Evolutionary conservation across 2,329 filamentous ascomycete genomes (phyloP).

Genomic region (Monosporascus sp.): DNA sequence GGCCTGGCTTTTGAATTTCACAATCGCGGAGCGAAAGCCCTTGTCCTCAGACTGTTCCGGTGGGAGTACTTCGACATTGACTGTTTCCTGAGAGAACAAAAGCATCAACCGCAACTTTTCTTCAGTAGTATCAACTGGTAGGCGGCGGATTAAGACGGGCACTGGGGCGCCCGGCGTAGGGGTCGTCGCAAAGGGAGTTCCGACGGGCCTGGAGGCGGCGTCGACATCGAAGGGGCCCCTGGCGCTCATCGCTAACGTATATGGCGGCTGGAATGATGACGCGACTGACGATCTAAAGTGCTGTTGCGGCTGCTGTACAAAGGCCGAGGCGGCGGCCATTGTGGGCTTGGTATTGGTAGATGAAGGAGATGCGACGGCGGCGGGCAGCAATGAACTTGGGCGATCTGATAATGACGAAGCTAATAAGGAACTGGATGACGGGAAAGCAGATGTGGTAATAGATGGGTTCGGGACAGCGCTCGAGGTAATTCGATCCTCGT

Average conservation of each 20-base stretch:
- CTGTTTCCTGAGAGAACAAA: conserved; percentile 51
- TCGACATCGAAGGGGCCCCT: conserved; percentile 36
- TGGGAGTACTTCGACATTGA: conserved; percentile 45
- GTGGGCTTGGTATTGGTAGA: conserved; percentile 24
- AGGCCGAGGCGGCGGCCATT: conserved; percentile 42
- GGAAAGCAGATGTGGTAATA: conserved; percentile 14
- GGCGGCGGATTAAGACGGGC: conserved; percentile 46
- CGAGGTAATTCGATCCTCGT: conserved; percentile 15
- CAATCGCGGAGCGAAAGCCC: conserved; percentile 45
- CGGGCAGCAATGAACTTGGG: conserved; percentile 15
- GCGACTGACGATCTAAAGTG: conserved; percentile 30
- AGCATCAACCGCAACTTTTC: conserved; percentile 52
- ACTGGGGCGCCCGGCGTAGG: conserved; percentile 34
- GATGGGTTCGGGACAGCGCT: conserved; percentile 16
- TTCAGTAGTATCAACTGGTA: conserved; percentile 49
- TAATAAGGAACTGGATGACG: conserved; percentile 1
- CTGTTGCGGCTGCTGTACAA: conserved; percentile 34
- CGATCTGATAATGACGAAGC: conserved; percentile 19
- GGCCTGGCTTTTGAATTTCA: conserved; percentile 46
- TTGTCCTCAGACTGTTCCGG: conserved; percentile 43
- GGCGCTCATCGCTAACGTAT: conserved; percentile 26
- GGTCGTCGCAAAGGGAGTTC: conserved; percentile 32
- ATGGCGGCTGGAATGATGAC: conserved; percentile 25
- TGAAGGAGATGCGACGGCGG: conserved; percentile 6
- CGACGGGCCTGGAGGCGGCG: conserved; percentile 31